Percentiles rank a stretch among this genome's conserved stretches.
phyloP scores from a whole-genome alignment of 768 basidiomycete genomes.

The Lactarius pseudohatsudake region DNA sequence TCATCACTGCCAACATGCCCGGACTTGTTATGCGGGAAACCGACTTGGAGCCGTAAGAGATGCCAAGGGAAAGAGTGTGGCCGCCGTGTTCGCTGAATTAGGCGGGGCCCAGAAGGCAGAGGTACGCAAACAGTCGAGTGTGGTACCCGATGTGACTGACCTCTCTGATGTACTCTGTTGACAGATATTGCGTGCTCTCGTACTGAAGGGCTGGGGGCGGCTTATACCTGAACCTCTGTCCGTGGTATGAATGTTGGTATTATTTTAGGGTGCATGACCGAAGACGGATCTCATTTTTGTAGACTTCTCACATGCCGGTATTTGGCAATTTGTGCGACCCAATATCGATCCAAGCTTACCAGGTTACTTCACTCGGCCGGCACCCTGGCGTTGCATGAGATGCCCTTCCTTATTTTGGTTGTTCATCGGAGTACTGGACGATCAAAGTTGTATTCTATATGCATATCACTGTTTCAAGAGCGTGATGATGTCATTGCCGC shows the following conservation, averaged over 20 bases:
- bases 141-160: not conserved
- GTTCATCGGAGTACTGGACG: not conserved
- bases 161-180: not conserved
- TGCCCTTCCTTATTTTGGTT: not conserved
- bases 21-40: conserved; percentile 85
- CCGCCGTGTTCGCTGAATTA: conserved; percentile 78
- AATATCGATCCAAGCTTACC: too few relatives aligned
- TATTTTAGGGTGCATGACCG: not conserved
- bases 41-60: conserved; percentile 89
- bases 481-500: not conserved
- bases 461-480: not conserved
- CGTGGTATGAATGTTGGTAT: not conserved
- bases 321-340: not conserved
- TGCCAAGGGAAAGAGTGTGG: conserved; percentile 93
- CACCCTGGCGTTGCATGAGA: not conserved
- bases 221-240: conserved; percentile 31
- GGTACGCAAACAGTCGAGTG: conserved; percentile 44
- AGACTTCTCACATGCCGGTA: not conserved
- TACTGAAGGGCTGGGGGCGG: conserved; percentile 76
- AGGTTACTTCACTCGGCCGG: too few relatives aligned
- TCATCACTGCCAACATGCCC: conserved; percentile 72
- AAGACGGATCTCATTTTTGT: not conserved
- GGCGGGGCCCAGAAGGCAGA: conserved; percentile 82
- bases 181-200: conserved; percentile 78
- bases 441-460: not conserved